A percentile compares a stretch with the other conserved stretches of the same genome.
phyloP scores from a whole-genome alignment of 164 flowering plant species.

The Euptelea pleiosperma region DNA sequence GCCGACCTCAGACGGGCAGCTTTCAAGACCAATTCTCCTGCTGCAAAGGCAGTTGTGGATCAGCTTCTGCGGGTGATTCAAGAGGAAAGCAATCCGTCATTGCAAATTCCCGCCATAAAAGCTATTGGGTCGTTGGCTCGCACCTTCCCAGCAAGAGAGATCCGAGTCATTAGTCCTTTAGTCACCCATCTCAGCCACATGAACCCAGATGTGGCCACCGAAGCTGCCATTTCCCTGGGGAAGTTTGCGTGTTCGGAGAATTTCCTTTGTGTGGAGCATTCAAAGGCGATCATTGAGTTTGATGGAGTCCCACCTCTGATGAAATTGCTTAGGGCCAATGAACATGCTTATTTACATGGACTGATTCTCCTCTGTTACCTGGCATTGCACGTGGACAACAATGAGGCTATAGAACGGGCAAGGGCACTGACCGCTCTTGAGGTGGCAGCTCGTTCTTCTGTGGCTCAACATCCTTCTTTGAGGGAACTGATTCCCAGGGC shows the following conservation, averaged over 20 bases:
- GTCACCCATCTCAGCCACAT: slow-evolving; percentile 44
- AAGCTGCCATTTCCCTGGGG: slow-evolving; percentile 63
- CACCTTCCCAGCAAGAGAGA: slow-evolving; percentile 73
- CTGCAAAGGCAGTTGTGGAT: slow-evolving; percentile 70
- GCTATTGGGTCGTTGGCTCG: slow-evolving; percentile 77
- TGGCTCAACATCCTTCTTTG: slow-evolving; percentile 47
- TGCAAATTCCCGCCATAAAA: slow-evolving; percentile 55
- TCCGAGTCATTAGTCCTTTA: slow-evolving; percentile 51
- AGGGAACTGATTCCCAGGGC: slow-evolving; percentile 61
- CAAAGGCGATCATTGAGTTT: slow-evolving; percentile 62
- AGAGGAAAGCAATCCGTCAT: slow-evolving; percentile 25
- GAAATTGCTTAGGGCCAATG: slow-evolving; percentile 47
- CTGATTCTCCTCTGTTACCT: slow-evolving; percentile 66
- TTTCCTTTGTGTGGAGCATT: slow-evolving; percentile 51
- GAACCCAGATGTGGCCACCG: slow-evolving; percentile 50
- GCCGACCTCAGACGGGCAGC: slow-evolving; percentile 66
- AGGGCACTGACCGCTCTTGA: slow-evolving; percentile 51
- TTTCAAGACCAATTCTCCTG: slow-evolving; percentile 67
- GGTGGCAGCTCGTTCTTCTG: slow-evolving; percentile 36
- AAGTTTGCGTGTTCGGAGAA: slow-evolving; percentile 66
- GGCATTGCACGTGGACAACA: slow-evolving; percentile 55
- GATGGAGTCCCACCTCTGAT: slow-evolving; percentile 54
- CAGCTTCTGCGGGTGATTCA: slow-evolving; percentile 59
- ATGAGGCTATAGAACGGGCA: slow-evolving; percentile 51
- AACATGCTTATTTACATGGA: slow-evolving; percentile 40